Conservation (phyloP, 768 basidiomycete species). For the Lentinula edodes region DNA sequence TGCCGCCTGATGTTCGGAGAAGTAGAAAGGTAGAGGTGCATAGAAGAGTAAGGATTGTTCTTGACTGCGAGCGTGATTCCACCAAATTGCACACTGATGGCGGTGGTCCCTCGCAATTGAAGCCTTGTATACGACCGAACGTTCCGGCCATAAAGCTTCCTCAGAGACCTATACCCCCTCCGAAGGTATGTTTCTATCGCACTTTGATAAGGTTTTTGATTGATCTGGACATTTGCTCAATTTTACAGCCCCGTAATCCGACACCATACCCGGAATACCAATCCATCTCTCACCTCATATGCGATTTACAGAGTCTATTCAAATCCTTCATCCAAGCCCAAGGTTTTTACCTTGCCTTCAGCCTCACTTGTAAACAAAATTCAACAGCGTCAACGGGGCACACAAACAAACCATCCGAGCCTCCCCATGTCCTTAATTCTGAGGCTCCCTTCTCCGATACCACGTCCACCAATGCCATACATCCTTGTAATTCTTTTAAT, state of each 20-base stretch:
- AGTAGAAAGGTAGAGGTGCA: neutral
- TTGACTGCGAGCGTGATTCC: too few species aligned
- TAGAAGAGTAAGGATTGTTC: neutral
- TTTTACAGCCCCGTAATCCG: neutral
- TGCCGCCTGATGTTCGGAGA: neutral
- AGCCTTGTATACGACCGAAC: neutral
- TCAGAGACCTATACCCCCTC: neutral
- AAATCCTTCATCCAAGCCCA: neutral
- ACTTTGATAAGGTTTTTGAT: neutral
- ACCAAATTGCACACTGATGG: neutral
- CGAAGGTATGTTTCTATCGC: conserved; percentile 15
- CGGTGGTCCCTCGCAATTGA: neutral
- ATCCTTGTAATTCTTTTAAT: neutral
- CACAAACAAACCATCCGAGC: too few species aligned
- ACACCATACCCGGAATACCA: conserved; percentile 6
- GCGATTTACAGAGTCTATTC: neutral
- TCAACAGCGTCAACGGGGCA: too few species aligned
- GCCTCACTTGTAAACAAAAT: neutral
- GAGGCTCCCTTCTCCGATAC: neutral
- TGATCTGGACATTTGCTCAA: neutral
- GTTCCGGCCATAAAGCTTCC: neutral
- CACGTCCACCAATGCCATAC: neutral
- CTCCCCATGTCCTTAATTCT: neutral
- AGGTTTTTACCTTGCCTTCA: neutral
- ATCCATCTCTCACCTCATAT: neutral